Evolutionary conservation across 495 filamentous ascomycete species (phyloP).

Genomic region (Daldinia decipiens): DNA sequence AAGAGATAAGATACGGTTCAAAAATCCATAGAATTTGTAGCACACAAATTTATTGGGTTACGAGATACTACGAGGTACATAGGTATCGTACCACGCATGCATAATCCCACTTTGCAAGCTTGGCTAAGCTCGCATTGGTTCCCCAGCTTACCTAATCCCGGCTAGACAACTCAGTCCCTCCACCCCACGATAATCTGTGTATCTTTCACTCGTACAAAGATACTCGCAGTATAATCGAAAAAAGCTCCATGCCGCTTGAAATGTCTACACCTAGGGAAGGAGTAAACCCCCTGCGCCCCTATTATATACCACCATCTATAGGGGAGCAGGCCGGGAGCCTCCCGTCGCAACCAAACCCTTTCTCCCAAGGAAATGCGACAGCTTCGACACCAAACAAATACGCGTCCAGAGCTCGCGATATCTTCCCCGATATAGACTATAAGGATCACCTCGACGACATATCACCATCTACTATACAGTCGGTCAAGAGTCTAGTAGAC

Average conservation of each 20-base stretch:
- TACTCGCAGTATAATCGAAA: not conserved
- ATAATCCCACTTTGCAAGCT: constrained; percentile 7
- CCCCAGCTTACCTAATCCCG: constrained; percentile 30
- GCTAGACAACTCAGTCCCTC: constrained; percentile 19
- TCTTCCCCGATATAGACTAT: constrained; percentile 89
- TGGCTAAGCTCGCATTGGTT: constrained; percentile 7
- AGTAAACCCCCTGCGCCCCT: constrained; percentile 91
- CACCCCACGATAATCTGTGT: constrained; percentile 23
- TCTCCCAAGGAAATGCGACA: constrained; percentile 58
- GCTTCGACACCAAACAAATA: constrained; percentile 60
- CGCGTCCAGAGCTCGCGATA: constrained; percentile 81
- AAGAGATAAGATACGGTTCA: not conserved
- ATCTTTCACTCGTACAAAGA: constrained; percentile 9
- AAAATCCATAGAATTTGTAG: not conserved
- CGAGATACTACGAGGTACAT: too few relatives aligned
- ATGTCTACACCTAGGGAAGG: constrained; percentile 63
- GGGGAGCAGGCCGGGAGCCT: constrained; percentile 62
- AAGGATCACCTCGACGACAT: constrained; percentile 82
- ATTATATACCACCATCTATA: constrained; percentile 89
- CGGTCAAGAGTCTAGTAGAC: constrained; percentile 76
- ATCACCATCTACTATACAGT: constrained; percentile 76
- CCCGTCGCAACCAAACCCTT: constrained; percentile 56
- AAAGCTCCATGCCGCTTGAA: constrained; percentile 24
- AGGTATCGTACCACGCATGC: constrained; percentile 2
- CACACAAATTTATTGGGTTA: constrained; percentile 9